Conservation (phyloP, 1,284 basidiomycete genomes). For the Apiotrichum siamense region DNA sequence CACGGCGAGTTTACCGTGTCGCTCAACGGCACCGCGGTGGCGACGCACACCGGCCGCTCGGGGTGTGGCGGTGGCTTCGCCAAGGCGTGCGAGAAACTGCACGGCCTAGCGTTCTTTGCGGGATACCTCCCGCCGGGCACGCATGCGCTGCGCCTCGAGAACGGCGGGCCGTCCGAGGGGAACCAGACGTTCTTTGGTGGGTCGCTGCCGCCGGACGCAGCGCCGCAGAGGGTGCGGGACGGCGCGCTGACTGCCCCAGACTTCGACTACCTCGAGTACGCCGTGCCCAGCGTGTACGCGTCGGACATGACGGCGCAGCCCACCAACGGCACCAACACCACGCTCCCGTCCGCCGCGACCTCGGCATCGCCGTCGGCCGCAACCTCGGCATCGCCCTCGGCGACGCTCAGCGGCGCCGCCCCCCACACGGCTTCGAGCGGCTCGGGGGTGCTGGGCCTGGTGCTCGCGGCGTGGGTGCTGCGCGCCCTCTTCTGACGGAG, state of each 20-base stretch:
- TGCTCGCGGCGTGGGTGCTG: constrained; percentile 1
- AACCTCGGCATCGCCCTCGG: neutral
- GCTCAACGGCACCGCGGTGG: constrained; percentile 33
- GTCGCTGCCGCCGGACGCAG: constrained; percentile 8
- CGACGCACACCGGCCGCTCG: constrained; percentile 34
- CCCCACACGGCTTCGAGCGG: neutral
- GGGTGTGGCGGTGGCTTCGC: constrained; percentile 40
- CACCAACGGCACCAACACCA: neutral
- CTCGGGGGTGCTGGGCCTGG: neutral
- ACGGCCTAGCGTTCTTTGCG: constrained; percentile 37
- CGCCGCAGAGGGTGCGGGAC: neutral
- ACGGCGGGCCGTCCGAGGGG: constrained; percentile 28
- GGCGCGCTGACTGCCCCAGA: constrained; percentile 23
- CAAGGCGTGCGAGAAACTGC: constrained; percentile 47
- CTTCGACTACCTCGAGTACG: constrained; percentile 44
- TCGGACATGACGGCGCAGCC: neutral
- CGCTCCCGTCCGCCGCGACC: neutral
- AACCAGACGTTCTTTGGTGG: constrained; percentile 45
- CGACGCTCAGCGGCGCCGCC: neutral
- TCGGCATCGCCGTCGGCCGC: too few relatives aligned
- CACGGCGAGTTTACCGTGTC: constrained; percentile 44
- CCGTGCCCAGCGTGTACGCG: constrained; percentile 30
- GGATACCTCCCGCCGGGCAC: constrained; percentile 29
- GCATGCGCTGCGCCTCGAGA: constrained; percentile 38
- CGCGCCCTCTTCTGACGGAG: neutral